Percentiles rank a stretch among this genome's conserved stretches.
Evolutionary conservation across 164 flowering plant species (phyloP).

Genomic region (Tinospora cordifolia): DNA sequence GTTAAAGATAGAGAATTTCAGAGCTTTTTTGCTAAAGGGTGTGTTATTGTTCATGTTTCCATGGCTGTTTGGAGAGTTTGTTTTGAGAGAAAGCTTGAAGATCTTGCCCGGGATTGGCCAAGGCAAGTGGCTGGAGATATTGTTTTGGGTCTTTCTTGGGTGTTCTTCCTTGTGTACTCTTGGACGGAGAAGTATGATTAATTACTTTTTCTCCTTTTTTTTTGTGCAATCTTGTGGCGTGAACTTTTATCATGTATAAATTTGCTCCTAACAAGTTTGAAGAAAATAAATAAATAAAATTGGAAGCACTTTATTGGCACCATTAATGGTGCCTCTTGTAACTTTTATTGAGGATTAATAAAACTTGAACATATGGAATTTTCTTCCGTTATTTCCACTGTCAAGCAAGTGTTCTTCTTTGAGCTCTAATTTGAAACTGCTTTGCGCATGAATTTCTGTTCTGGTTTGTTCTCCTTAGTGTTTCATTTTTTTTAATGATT

Average conservation of each 20-base stretch:
- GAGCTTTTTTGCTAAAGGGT: slow-evolving; percentile 64
- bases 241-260: neutral
- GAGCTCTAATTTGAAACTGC: too few species aligned
- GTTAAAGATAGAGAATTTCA: slow-evolving; percentile 57
- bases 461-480: too few species aligned
- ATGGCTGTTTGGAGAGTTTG: slow-evolving; percentile 55
- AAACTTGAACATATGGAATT: neutral
- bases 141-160: slow-evolving; percentile 65
- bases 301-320: neutral
- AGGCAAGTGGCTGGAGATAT: slow-evolving; percentile 55
- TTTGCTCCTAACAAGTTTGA: neutral
- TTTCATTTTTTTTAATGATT: too few species aligned
- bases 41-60: slow-evolving; percentile 27
- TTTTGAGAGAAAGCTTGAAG: slow-evolving; percentile 50
- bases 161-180: slow-evolving; percentile 59
- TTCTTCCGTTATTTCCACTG: neutral
- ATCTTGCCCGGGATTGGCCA: slow-evolving; percentile 23
- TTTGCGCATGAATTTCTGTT: too few species aligned
- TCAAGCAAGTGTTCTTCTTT: too few species aligned
- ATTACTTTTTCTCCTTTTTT: neutral
- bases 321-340: slow-evolving; percentile 1
- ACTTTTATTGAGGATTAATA: neutral
- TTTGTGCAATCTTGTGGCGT: neutral
- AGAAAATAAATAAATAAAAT: too few species aligned
- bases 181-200: slow-evolving; percentile 91